Conservation (phyloP, 352 stramenopile genomes). For the Blastocystis sp. region DNA sequence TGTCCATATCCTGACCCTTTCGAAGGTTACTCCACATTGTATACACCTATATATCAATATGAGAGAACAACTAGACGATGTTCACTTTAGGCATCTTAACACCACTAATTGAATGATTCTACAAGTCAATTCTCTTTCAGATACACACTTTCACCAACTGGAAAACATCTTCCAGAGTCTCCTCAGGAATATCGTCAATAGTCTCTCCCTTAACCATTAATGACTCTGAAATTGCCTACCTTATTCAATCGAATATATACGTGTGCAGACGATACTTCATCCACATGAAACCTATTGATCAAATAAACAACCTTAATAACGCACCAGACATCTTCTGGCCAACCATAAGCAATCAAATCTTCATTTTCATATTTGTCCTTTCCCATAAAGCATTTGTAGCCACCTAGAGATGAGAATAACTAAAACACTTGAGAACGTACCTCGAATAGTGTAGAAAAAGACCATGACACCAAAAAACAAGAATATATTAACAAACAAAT, state of each 20-base stretch:
- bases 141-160: constrained; percentile 78
- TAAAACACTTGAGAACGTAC: not conserved
- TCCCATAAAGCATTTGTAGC: constrained; percentile 89
- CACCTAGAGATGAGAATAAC: constrained; percentile 67
- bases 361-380: constrained; percentile 99
- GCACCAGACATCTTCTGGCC: constrained; percentile 84
- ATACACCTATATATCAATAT: constrained; percentile 72
- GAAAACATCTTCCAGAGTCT: constrained; percentile 78
- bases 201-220: constrained; percentile 67
- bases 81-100: constrained; percentile 81
- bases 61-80: constrained; percentile 67
- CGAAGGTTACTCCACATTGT: constrained; percentile 84
- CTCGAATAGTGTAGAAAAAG: not conserved
- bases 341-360: constrained; percentile 91
- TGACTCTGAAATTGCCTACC: constrained; percentile 66
- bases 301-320: not conserved
- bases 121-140: not conserved
- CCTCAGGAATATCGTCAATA: constrained; percentile 74
- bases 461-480: not conserved
- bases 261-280: constrained; percentile 91
- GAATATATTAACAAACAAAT: not conserved
- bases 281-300: constrained; percentile 85
- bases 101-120: constrained; percentile 79
- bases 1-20: constrained; percentile 80
- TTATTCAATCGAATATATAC: constrained; percentile 88